Evolutionary conservation across 441 rosid genomes (phyloP), one percentile per base, ranked within the genome.

Genomic region (Isatis lusitanica): DNA sequence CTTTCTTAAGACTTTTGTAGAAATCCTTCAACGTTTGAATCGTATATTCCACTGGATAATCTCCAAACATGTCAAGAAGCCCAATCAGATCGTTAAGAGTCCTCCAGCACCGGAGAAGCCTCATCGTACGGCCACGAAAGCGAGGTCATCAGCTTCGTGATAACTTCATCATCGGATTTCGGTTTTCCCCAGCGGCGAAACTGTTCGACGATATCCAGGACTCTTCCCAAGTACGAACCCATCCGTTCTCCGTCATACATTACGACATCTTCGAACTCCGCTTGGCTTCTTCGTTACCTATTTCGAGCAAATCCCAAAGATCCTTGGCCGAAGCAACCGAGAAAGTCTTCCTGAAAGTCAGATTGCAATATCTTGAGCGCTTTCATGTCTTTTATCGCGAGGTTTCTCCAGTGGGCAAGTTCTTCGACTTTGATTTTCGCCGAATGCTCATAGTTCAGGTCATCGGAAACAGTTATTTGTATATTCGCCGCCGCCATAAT

Each of bases 311-410:
- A 36, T 55, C 58, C 76, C 71, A 73, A 1, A 73, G 64, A 4
- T 73, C 48, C 15, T 73, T 73, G 50, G 71, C 1, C 7, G 76
- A 64, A 10, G 48, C 47, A 64, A 7, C 16, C 4, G 47, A 17
- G 69, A 63, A 0, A 1, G 76, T 31, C 5, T 42, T 43, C 56
- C 57, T 73, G 57, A 73, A 73, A 26, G 51, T 44, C 1, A 13
- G 63, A 31, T 33, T 63, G 70, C 48, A 72, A 12, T 3, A 63
- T 53, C 38, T 72, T 43, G 10, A 72, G 63, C 47, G 70, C 76
- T 26, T 72, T 42, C 7, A 31, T 18, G 56, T 63, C 63, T 63
- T 63, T 53, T 0, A 53, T 18, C 38, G 9, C 56, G 26, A n/a
- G 70, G 4, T 52, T 9, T 21, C 76, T 71, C 75, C 69, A 71